Conservation (phyloP, 805 yeast genomes). For the Schizosaccharomyces japonicus region DNA sequence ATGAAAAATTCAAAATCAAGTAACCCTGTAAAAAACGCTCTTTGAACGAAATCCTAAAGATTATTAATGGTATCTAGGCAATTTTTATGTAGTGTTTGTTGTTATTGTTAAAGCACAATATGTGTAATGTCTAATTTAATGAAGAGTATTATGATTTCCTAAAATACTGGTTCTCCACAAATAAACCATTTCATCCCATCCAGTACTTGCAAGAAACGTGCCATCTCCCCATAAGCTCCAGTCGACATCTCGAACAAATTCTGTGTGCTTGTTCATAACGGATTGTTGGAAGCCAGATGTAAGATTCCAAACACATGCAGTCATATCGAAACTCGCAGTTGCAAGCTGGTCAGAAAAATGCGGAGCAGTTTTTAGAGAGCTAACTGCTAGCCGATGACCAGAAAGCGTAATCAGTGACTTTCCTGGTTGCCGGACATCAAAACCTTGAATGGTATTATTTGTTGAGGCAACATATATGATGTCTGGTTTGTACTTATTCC, state of each 20-base stretch:
- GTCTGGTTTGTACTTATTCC: conserved; percentile 67
- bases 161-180: too few species aligned
- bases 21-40: too few species aligned
- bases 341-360: conserved; percentile 48
- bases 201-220: conserved; percentile 84
- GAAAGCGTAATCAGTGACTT: conserved; percentile 45
- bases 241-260: conserved; percentile 81
- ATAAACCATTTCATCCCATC: conserved; percentile 90
- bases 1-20: too few species aligned
- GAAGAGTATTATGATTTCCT: too few species aligned
- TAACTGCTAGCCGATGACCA: conserved; percentile 77
- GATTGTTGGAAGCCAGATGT: conserved; percentile 25
- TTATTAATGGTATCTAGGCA: too few species aligned
- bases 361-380: conserved; percentile 73
- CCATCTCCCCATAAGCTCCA: conserved; percentile 94
- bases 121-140: too few species aligned
- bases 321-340: conserved; percentile 79
- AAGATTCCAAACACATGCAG: conserved; percentile 61
- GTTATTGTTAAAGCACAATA: too few species aligned
- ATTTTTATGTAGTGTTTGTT: too few species aligned
- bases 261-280: conserved; percentile 47
- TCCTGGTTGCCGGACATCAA: conserved; percentile 55
- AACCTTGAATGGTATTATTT: conserved; percentile 56
- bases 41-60: too few species aligned
- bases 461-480: conserved; percentile 80